phyloP scores from a whole-genome alignment of 2,329 filamentous ascomycete genomes.

The Beauveria asiatica region DNA sequence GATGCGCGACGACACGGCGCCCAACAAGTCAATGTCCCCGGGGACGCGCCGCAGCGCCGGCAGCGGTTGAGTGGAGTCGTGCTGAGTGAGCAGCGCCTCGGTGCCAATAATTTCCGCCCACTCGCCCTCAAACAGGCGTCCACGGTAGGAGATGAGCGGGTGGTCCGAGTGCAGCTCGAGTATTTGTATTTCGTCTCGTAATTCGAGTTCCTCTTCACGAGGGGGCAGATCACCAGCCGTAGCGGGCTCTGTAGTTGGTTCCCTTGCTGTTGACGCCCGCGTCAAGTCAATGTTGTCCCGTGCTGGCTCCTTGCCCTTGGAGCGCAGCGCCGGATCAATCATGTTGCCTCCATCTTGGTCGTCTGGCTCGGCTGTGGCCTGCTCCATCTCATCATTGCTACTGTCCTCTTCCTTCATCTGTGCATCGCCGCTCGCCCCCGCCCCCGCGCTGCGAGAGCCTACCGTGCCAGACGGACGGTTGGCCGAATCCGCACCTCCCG shows the following conservation, averaged over 20 bases:
- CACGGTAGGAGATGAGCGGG: conserved; percentile 73
- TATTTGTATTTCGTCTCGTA: conserved; percentile 56
- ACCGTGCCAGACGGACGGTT: conserved; percentile 11
- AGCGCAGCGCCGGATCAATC: conserved; percentile 18
- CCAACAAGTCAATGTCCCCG: conserved; percentile 60
- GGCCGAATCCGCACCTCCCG: conserved; percentile 16
- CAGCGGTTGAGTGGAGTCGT: conserved; percentile 37
- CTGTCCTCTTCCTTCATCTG: conserved; percentile 18
- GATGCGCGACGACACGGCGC: conserved; percentile 61
- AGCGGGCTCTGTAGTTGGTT: background rate
- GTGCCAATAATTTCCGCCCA: conserved; percentile 84
- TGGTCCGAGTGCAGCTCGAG: conserved; percentile 70
- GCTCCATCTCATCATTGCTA: conserved; percentile 21
- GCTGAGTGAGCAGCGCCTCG: conserved; percentile 66
- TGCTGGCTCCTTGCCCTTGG: conserved; percentile 15
- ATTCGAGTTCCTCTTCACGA: conserved; percentile 11
- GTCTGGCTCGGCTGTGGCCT: conserved; percentile 19
- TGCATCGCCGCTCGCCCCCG: conserved; percentile 4
- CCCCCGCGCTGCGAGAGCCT: background rate
- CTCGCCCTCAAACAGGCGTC: conserved; percentile 66
- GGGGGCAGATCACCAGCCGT: conserved; percentile 8
- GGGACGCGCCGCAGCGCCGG: conserved; percentile 33
- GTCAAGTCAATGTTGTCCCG: conserved; percentile 9
- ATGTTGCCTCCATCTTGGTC: conserved; percentile 25
- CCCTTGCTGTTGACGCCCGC: conserved; percentile 2